Evolutionary conservation across 805 yeast genomes (phyloP).

Genomic region (Cyberlindnera saturnus): DNA sequence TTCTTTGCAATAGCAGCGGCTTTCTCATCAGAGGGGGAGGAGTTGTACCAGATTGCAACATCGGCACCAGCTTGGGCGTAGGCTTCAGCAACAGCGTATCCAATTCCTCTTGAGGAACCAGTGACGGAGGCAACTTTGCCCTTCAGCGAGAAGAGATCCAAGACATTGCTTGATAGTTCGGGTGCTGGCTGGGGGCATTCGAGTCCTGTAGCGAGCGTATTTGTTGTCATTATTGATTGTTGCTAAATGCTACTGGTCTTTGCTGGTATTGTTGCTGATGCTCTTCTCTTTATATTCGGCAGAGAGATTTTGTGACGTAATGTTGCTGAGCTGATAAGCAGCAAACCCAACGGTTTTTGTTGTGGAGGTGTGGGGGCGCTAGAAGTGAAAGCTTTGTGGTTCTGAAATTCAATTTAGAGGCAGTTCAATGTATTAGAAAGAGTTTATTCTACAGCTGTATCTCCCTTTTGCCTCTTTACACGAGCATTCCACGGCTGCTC

Average conservation of each 20-base stretch:
- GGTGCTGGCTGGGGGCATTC: slow-evolving; percentile 47
- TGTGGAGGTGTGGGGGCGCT: no score
- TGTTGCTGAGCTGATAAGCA: background rate
- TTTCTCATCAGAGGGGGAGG: slow-evolving; percentile 22
- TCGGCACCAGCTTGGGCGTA: slow-evolving; percentile 89
- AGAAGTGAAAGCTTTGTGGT: no score
- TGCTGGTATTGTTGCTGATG: background rate
- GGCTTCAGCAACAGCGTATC: slow-evolving; percentile 75
- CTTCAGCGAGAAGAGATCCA: slow-evolving; percentile 71
- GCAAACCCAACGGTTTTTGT: no score
- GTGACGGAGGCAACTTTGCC: slow-evolving; percentile 83
- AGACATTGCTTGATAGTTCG: slow-evolving; percentile 40
- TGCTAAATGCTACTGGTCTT: background rate
- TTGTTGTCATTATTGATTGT: background rate
- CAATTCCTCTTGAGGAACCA: slow-evolving; percentile 83
- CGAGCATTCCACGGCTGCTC: no score
- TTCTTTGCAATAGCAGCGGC: slow-evolving; percentile 52
- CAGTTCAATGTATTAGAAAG: no score
- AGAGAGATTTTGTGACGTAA: background rate
- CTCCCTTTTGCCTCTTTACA: no score
- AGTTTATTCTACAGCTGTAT: no score
- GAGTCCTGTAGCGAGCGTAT: slow-evolving; percentile 21
- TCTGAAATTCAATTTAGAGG: no score
- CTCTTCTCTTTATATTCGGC: background rate
- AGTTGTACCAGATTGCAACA: slow-evolving; percentile 42